Evolutionary conservation across 495 filamentous ascomycete species (phyloP).

Genomic region (Letharia columbiana): DNA sequence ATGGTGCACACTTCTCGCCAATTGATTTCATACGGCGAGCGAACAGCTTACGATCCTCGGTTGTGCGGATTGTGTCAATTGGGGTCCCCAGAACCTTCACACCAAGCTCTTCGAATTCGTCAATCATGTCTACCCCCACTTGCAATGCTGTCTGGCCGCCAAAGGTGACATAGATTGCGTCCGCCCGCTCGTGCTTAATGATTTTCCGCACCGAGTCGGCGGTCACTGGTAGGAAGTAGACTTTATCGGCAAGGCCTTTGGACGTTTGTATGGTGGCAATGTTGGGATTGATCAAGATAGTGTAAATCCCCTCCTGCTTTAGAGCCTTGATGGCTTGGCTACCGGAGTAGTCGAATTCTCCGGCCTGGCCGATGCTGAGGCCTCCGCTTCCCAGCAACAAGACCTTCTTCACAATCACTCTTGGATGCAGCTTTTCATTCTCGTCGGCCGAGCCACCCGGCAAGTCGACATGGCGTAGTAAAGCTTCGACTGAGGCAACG

Average conservation of each 20-base stretch:
- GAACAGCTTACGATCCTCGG: constrained; percentile 94
- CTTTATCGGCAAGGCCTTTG: constrained; percentile 90
- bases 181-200: constrained; percentile 87
- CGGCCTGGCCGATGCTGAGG: constrained; percentile 94
- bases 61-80: constrained; percentile 96
- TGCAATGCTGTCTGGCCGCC: constrained; percentile 92
- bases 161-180: constrained; percentile 96
- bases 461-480: constrained; percentile 66
- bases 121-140: constrained; percentile 92
- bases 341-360: constrained; percentile 98
- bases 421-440: constrained; percentile 64
- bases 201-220: constrained; percentile 94
- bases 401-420: constrained; percentile 88
- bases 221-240: constrained; percentile 96
- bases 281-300: constrained; percentile 95
- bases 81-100: constrained; percentile 93
- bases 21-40: constrained; percentile 98
- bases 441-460: constrained; percentile 75
- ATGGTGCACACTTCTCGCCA: constrained; percentile 95
- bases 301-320: constrained; percentile 93
- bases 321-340: constrained; percentile 86
- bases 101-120: constrained; percentile 84
- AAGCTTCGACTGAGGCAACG: constrained; percentile 48
- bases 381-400: constrained; percentile 92
- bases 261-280: constrained; percentile 98